These are phyloP conservation scores for Pseudogymnoascus destructans DNA, from an alignment of 2,329 filamentous ascomycete species.

Conservation along the genomic window DNA sequence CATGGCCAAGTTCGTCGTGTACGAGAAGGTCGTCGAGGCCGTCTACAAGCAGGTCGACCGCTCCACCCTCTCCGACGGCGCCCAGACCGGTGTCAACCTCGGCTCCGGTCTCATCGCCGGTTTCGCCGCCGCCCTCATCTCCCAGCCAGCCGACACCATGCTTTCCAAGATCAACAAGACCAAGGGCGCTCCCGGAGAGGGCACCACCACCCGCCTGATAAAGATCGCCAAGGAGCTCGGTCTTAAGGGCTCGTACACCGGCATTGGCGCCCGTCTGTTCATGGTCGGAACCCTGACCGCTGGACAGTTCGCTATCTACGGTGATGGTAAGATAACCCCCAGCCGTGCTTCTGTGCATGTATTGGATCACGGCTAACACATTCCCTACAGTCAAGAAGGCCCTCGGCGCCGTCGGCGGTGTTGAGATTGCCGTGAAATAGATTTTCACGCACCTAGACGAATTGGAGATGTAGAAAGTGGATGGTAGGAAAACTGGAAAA, in stretches of 20 bases:
- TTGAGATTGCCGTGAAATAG: constrained; percentile 46
- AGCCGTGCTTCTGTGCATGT: background rate
- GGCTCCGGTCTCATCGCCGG: constrained; percentile 63
- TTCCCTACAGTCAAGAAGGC: constrained; percentile 43
- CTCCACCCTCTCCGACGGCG: constrained; percentile 49
- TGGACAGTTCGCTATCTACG: constrained; percentile 84
- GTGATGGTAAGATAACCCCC: constrained; percentile 32
- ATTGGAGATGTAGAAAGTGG: background rate
- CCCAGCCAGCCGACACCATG: constrained; percentile 88
- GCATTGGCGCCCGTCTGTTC: constrained; percentile 69
- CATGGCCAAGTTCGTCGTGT: constrained; percentile 91
- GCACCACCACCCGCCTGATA: constrained; percentile 65
- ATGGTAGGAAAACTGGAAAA: background rate
- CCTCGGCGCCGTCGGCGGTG: constrained; percentile 60
- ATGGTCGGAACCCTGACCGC: constrained; percentile 56
- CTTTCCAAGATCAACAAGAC: constrained; percentile 95
- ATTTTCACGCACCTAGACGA: background rate
- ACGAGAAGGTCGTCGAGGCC: constrained; percentile 72
- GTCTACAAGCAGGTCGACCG: constrained; percentile 61
- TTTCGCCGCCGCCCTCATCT: constrained; percentile 79
- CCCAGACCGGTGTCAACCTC: constrained; percentile 72
- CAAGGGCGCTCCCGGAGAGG: constrained; percentile 74
- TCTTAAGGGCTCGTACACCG: constrained; percentile 61
- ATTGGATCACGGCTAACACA: constrained; percentile 3
- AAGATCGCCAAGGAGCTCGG: constrained; percentile 85